A percentile compares a stretch with the other conserved stretches of the same genome.
Evolutionary conservation across 108 stramenopile genomes (phyloP).

Genomic region (Conticribra guillardii): DNA sequence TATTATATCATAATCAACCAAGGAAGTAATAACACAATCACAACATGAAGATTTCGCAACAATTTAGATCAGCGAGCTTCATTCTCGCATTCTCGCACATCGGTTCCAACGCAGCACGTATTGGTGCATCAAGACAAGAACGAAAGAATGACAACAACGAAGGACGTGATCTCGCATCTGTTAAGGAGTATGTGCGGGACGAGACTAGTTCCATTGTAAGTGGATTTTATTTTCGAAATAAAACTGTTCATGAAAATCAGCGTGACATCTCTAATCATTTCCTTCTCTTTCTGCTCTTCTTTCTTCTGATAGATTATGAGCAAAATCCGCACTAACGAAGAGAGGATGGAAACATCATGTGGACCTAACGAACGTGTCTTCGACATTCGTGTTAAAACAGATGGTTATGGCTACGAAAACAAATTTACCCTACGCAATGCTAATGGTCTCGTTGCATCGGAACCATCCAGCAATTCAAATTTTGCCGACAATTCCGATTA

Average conservation of each 20-base stretch:
- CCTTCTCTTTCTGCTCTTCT: not conserved
- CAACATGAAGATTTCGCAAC: too few relatives aligned
- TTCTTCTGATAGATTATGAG: not conserved
- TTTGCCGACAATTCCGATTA: not conserved
- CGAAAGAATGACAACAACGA: not conserved
- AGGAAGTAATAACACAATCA: too few relatives aligned
- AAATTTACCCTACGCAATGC: not conserved
- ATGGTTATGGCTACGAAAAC: not conserved
- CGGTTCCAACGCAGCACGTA: not conserved
- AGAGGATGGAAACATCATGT: not conserved
- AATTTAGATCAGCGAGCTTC: too few relatives aligned
- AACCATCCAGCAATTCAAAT: not conserved
- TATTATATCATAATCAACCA: too few relatives aligned
- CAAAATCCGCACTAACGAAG: not conserved
- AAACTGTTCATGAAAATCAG: not conserved
- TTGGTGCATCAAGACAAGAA: not conserved
- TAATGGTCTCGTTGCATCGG: not conserved
- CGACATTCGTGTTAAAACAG: not conserved
- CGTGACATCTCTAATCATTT: too few relatives aligned
- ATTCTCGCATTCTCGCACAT: too few relatives aligned
- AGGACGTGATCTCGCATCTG: not conserved
- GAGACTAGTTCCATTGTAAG: not conserved
- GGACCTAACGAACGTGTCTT: not conserved
- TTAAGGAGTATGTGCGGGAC: not conserved
- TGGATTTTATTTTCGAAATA: not conserved